These are phyloP conservation scores for Quillaja saponaria DNA, from an alignment of 306 rosid genomes.

Conservation along the genomic window DNA sequence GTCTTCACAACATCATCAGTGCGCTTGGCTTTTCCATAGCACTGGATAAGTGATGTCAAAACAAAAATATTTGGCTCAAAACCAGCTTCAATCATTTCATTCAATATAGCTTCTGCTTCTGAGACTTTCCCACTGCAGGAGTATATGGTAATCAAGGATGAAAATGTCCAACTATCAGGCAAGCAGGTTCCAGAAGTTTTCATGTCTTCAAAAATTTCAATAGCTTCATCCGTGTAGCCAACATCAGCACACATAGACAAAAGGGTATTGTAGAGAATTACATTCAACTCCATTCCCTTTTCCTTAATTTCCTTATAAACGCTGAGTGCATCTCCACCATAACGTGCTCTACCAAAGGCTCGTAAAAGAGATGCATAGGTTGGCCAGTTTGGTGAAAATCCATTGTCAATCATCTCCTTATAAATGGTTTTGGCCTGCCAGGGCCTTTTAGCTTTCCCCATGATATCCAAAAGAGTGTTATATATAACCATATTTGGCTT, in stretches of 20 bases:
- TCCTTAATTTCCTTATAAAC: constrained; percentile 82
- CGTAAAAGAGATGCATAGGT: constrained; percentile 76
- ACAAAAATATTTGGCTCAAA: constrained; percentile 67
- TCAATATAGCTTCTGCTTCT: constrained; percentile 64
- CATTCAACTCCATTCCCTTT: constrained; percentile 56
- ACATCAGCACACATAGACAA: constrained; percentile 82
- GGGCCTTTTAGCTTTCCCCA: constrained; percentile 75
- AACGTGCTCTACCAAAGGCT: constrained; percentile 67
- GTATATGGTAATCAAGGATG: constrained; percentile 79
- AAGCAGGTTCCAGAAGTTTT: constrained; percentile 52
- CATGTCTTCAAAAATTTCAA: constrained; percentile 69
- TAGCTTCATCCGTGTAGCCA: constrained; percentile 59
- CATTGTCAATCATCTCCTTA: constrained; percentile 65
- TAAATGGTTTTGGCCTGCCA: constrained; percentile 68
- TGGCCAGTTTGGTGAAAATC: constrained; percentile 54
- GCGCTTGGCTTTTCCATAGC: constrained; percentile 83
- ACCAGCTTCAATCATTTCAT: constrained; percentile 79
- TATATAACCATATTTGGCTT: constrained; percentile 55
- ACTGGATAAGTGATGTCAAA: constrained; percentile 78
- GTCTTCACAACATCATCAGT: constrained; percentile 76
- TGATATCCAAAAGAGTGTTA: constrained; percentile 69
- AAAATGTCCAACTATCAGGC: constrained; percentile 86
- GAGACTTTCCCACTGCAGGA: constrained; percentile 65
- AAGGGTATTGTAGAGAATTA: constrained; percentile 63
- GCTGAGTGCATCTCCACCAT: constrained; percentile 58